Evolutionary conservation across 345 rosid genomes (phyloP).

Genomic region (Eucalyptus pumila): DNA sequence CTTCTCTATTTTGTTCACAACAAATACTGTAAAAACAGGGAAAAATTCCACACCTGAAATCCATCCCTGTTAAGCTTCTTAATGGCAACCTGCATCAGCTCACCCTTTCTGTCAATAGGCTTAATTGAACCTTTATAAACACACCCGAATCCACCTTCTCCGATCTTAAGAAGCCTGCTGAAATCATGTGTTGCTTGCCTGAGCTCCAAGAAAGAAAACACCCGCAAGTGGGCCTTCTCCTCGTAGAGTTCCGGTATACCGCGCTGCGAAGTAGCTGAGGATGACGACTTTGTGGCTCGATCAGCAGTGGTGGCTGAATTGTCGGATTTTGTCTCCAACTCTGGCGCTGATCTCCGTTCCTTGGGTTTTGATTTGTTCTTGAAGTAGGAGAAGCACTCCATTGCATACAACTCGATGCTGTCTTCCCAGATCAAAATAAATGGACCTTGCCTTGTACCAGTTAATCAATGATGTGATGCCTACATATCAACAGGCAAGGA

Average conservation of each 20-base stretch:
- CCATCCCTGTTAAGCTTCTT: slow-evolving; percentile 72
- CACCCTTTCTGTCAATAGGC: slow-evolving; percentile 29
- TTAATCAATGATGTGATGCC: neutral
- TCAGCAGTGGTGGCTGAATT: slow-evolving; percentile 3
- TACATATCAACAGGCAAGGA: neutral
- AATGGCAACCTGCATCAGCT: slow-evolving; percentile 48
- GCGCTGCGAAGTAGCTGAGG: slow-evolving; percentile 40
- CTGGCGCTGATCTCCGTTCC: slow-evolving; percentile 38
- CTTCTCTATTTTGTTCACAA: neutral
- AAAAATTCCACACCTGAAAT: slow-evolving; percentile 36
- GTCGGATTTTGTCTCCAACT: slow-evolving; percentile 8
- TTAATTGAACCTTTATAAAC: slow-evolving; percentile 62
- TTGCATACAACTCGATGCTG: neutral
- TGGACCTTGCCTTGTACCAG: neutral
- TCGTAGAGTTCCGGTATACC: slow-evolving; percentile 54
- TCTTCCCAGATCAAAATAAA: neutral
- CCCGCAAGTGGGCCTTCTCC: slow-evolving; percentile 57
- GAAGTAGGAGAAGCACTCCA: slow-evolving; percentile 49
- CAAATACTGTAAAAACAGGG: neutral
- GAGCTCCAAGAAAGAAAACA: slow-evolving; percentile 62
- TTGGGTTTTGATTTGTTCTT: slow-evolving; percentile 27
- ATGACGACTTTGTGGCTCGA: slow-evolving; percentile 24
- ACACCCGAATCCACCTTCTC: slow-evolving; percentile 87
- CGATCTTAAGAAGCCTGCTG: slow-evolving; percentile 50
- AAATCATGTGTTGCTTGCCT: slow-evolving; percentile 57